Evolutionary conservation across 164 flowering plant species (phyloP).

Genomic region (Stephania cephalantha): DNA sequence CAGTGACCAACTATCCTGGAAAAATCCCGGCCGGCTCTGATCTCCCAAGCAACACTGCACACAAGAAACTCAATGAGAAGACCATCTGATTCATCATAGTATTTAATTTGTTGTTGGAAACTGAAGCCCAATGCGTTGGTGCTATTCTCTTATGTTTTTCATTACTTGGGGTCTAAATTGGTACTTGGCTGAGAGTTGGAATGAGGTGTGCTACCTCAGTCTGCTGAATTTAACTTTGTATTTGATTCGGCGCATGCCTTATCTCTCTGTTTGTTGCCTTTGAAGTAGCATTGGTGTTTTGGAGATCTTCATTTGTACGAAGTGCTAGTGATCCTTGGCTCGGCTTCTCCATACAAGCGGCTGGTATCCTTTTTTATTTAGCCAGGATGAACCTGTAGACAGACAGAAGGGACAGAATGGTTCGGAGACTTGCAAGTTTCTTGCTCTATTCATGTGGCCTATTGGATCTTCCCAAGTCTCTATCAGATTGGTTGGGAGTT

Average conservation of each 20-base stretch:
- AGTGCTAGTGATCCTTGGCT: neutral
- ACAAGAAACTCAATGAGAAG: slow-evolving; percentile 24
- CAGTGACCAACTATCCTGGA: slow-evolving; percentile 68
- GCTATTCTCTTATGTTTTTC: no score
- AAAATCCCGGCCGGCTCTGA: slow-evolving; percentile 66
- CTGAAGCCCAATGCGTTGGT: neutral
- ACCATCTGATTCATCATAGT: slow-evolving; percentile 12
- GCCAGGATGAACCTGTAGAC: neutral
- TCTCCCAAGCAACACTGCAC: slow-evolving; percentile 47
- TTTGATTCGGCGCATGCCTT: neutral
- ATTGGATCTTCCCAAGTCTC: no score
- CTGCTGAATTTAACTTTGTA: neutral
- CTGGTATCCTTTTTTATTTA: neutral
- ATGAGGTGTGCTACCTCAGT: neutral
- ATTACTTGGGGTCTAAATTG: neutral
- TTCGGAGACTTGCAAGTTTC: no score
- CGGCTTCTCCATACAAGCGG: neutral
- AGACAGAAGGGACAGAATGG: no score
- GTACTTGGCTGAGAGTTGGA: neutral
- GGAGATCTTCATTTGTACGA: neutral
- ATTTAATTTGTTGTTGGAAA: neutral
- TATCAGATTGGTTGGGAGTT: no score
- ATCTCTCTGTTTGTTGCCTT: neutral
- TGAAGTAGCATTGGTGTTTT: neutral
- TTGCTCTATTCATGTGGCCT: no score